Conservation (phyloP, 805 yeast genomes). For the Spathaspora passalidarum region DNA sequence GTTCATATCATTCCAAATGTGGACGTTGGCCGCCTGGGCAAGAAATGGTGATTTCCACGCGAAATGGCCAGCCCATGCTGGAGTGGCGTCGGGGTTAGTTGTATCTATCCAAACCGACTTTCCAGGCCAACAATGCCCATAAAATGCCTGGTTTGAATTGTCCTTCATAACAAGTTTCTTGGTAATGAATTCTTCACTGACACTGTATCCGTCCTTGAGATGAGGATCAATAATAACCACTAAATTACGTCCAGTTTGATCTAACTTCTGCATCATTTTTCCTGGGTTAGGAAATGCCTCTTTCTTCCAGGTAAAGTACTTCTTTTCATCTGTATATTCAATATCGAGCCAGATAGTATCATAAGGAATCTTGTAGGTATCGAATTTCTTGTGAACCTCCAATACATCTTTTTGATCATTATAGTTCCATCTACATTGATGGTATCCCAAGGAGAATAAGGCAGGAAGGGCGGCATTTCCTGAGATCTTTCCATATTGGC, state of each 20-base stretch:
- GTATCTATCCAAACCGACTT: constrained; percentile 93
- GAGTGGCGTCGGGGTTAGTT: constrained; percentile 57
- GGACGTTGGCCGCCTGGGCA: constrained; percentile 60
- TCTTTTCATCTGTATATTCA: constrained; percentile 82
- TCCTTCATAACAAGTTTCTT: constrained; percentile 45
- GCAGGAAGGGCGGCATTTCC: constrained; percentile 77
- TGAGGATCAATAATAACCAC: constrained; percentile 93
- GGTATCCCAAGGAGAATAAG: constrained; percentile 80
- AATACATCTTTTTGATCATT: constrained; percentile 83
- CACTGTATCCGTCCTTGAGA: constrained; percentile 65
- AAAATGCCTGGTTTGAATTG: constrained; percentile 49
- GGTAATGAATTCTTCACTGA: constrained; percentile 51
- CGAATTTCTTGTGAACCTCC: constrained; percentile 68
- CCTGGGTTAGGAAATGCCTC: constrained; percentile 73
- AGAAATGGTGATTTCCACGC: constrained; percentile 37
- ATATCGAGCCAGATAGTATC: constrained; percentile 95
- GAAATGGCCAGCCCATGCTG: constrained; percentile 59
- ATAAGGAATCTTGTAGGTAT: constrained; percentile 70
- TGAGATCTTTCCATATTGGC: constrained; percentile 63
- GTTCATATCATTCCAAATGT: constrained; percentile 97
- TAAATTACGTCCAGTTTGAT: constrained; percentile 70
- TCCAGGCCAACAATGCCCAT: constrained; percentile 98
- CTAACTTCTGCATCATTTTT: constrained; percentile 62
- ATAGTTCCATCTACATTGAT: constrained; percentile 98
- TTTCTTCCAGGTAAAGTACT: constrained; percentile 89